Evolutionary conservation across 371 early-diverging fungal genomes (phyloP), one percentile per base, ranked within the genome.

Genomic region (Rhizomucor pusillus): DNA sequence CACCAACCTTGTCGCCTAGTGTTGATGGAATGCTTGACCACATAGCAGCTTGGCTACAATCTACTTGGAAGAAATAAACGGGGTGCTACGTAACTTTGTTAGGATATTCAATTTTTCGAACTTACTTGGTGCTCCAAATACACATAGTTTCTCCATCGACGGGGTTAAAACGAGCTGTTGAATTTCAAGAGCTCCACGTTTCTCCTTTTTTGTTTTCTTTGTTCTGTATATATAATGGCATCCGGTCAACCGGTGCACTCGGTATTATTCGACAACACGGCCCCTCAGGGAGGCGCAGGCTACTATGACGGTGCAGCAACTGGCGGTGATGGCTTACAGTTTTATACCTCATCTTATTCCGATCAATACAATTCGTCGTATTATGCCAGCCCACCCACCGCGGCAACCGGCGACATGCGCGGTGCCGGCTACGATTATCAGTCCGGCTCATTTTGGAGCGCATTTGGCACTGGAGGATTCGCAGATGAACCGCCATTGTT

Each of bases 401-500:
- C 39, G n/a, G 66, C 64, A 40, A 62, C 74, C 10, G 79, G 79
- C 34, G 81, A 62, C 62, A 84, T 70, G 77, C 80, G 63, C 47
- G 67, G 58, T 43, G 62, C 79, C 23, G 77, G 71, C 19, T 76
- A 77, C 52, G 87, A 77, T 25, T 96, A 94, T 66, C 95, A 96
- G 22, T 45, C 60, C 1, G 54, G 66, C 92, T 97, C 70, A 80
- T 58, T 60, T 43, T 60, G 53, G 58, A 59, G 59, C 34, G 59
- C 59, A 35, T 51, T 52, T 56, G 86, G 90, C 14, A 83, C 94
- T 1, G 93, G 93, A 36, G 94, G 90, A 12, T 82, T 86, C 57
- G 84, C 86, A 40, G 90, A 86, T 54, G 95, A 94, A 63, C 88
- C 90, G 23, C 90, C 93, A 16, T 67, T 94, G 50, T 57, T 93